phyloP scores from a whole-genome alignment of 495 filamentous ascomycete genomes.

The Neurospora sp. region DNA sequence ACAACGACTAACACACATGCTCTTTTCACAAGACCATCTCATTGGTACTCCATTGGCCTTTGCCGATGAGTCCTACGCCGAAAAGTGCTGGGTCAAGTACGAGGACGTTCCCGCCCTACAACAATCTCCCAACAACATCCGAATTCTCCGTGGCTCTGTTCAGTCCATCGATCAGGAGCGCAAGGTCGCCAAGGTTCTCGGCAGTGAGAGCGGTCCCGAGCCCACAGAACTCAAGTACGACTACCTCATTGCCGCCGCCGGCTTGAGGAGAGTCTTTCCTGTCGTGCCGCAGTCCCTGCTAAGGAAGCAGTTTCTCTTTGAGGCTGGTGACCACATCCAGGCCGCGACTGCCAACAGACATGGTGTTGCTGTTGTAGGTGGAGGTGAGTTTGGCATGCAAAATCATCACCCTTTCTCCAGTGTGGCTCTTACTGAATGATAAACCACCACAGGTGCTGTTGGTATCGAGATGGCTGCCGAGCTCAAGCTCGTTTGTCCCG shows the following conservation, averaged over 20 bases:
- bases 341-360: constrained; percentile 27
- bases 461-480: constrained; percentile 66
- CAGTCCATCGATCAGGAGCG: constrained; percentile 38
- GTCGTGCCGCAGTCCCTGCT: constrained; percentile 48
- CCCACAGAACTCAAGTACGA: constrained; percentile 43
- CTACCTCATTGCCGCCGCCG: constrained; percentile 52
- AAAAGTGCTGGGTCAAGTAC: constrained; percentile 52
- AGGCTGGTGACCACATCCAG: constrained; percentile 38
- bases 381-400: constrained; percentile 16
- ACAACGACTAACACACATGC: constrained; percentile 1
- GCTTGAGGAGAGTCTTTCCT: constrained; percentile 51
- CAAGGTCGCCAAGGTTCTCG: constrained; percentile 40
- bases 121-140: constrained; percentile 32
- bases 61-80: constrained; percentile 42
- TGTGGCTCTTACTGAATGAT: not conserved
- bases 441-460: constrained; percentile 44
- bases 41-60: constrained; percentile 57
- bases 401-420: not conserved
- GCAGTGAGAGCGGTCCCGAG: constrained; percentile 14
- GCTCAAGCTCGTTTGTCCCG: constrained; percentile 47
- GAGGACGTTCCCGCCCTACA: constrained; percentile 48
- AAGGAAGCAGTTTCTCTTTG: constrained; percentile 45
- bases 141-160: constrained; percentile 47
- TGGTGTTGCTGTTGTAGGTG: constrained; percentile 51
- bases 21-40: constrained; percentile 35